Evolutionary conservation across 2,329 filamentous ascomycete species (phyloP).

Genomic region (Zarea fungicola): DNA sequence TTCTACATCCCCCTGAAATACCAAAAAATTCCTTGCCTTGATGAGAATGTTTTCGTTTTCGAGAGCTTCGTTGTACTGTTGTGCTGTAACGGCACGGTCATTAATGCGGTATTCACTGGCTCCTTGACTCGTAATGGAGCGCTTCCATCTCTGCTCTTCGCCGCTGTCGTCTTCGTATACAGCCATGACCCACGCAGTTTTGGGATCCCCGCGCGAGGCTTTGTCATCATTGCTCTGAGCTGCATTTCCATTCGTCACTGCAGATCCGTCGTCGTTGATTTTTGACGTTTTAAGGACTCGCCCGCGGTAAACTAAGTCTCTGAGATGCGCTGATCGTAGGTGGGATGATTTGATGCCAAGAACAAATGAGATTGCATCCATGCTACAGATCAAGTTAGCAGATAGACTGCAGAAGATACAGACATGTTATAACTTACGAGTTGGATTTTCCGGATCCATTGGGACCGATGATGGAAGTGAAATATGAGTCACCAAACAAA

Average conservation of each 20-base stretch:
- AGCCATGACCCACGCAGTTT: slow-evolving; percentile 97
- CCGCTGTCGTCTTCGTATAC: slow-evolving; percentile 97
- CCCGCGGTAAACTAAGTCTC: slow-evolving; percentile 93
- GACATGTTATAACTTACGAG: slow-evolving; percentile 55
- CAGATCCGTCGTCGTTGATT: slow-evolving; percentile 87
- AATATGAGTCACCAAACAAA: slow-evolving; percentile 95
- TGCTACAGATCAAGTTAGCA: slow-evolving; percentile 47
- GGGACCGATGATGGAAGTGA: slow-evolving; percentile 97
- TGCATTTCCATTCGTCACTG: slow-evolving; percentile 58
- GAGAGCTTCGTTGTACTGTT: slow-evolving; percentile 88
- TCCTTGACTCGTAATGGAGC: slow-evolving; percentile 81
- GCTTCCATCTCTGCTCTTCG: slow-evolving; percentile 93
- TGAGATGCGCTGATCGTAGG: slow-evolving; percentile 85
- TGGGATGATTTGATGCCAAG: slow-evolving; percentile 98
- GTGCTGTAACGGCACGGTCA: slow-evolving; percentile 78
- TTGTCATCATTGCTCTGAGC: slow-evolving; percentile 56
- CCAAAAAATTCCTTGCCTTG: slow-evolving; percentile 94
- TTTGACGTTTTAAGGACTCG: slow-evolving; percentile 88
- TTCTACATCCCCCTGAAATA: slow-evolving; percentile 97
- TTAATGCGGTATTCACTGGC: slow-evolving; percentile 97
- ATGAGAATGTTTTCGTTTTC: slow-evolving; percentile 96
- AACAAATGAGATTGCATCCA: slow-evolving; percentile 99
- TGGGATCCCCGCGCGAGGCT: slow-evolving; percentile 74
- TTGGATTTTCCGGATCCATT: slow-evolving; percentile 99
- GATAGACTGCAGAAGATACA: slow-evolving; percentile 2